These are phyloP conservation scores for Verruconis gallopava DNA, from an alignment of 2,329 filamentous ascomycete species.

Conservation along the genomic window DNA sequence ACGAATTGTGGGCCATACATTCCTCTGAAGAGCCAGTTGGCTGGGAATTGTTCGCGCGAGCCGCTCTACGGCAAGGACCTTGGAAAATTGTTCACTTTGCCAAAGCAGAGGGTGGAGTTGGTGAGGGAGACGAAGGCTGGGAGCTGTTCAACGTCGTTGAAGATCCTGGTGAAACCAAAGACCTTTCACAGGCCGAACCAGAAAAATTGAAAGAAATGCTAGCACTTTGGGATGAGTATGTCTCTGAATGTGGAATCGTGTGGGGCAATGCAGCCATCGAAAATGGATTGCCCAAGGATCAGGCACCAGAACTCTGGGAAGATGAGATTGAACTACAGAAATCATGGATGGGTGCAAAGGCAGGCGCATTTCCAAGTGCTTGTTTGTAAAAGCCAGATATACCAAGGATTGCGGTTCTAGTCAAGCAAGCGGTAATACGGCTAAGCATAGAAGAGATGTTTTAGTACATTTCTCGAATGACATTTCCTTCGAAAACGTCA, in stretches of 20 bases:
- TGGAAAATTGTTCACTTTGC: conserved; percentile 6
- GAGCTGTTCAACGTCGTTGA: conserved; percentile 6
- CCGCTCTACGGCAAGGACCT: conserved; percentile 2
- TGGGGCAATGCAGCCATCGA: too few species aligned
- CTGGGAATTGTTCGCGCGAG: conserved; percentile 24
- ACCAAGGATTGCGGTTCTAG: too few species aligned
- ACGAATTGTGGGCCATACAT: conserved; percentile 25
- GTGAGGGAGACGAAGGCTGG: conserved; percentile 2
- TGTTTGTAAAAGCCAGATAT: too few species aligned
- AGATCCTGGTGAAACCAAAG: conserved; percentile 14
- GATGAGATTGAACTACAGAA: too few species aligned
- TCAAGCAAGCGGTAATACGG: too few species aligned
- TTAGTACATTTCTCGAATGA: too few species aligned
- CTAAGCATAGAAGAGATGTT: too few species aligned
- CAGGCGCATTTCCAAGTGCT: too few species aligned
- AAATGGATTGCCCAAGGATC: too few species aligned
- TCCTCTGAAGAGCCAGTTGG: conserved; percentile 30
- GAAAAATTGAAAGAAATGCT: conserved; percentile 36
- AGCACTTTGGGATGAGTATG: conserved; percentile 44
- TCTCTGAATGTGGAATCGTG: conserved; percentile 46
- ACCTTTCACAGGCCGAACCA: conserved; percentile 23
- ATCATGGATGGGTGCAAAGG: too few species aligned
- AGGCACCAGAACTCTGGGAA: too few species aligned
- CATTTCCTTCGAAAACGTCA: too few species aligned
- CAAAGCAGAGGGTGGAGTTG: neutral